Evolutionary conservation across 23 red algal species (phyloP).

Genomic region (Rhodosorus marinus): DNA sequence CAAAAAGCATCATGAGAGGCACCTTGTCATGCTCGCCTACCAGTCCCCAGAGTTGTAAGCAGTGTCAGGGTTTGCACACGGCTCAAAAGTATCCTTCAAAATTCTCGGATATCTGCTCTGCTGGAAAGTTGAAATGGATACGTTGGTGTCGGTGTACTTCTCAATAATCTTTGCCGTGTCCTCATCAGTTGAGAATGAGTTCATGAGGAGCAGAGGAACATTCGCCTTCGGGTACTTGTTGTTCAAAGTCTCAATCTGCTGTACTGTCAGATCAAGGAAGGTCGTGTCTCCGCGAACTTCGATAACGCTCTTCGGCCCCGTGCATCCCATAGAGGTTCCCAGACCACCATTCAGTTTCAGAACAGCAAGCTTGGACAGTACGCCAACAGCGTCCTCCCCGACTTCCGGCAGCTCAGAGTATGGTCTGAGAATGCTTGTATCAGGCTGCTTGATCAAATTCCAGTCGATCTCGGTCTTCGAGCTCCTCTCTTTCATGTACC

Average conservation of each 20-base stretch:
- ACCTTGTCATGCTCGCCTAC: no score
- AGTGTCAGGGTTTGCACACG: slow-evolving; percentile 45
- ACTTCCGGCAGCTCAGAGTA: slow-evolving; percentile 44
- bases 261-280: slow-evolving; percentile 94
- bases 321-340: slow-evolving; percentile 95
- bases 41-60: slow-evolving; percentile 63
- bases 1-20: background rate
- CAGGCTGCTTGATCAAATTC: slow-evolving; percentile 80
- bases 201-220: slow-evolving; percentile 92
- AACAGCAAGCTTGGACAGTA: slow-evolving; percentile 76
- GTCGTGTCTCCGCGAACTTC: slow-evolving; percentile 83
- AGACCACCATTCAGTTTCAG: slow-evolving; percentile 96
- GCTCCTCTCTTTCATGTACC: slow-evolving; percentile 44
- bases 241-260: slow-evolving; percentile 94
- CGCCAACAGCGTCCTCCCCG: slow-evolving; percentile 3
- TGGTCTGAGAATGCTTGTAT: slow-evolving; percentile 53
- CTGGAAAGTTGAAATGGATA: slow-evolving; percentile 87
- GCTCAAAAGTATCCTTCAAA: slow-evolving; percentile 75
- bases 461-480: slow-evolving; percentile 52
- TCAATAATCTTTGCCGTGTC: slow-evolving; percentile 94
- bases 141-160: slow-evolving; percentile 88
- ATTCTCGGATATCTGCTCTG: slow-evolving; percentile 82
- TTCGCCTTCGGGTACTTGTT: slow-evolving; percentile 45
- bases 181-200: slow-evolving; percentile 80
- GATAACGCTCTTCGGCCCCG: slow-evolving; percentile 92